Conservation (phyloP, 352 stramenopile genomes). For the Phytophthora boehmeriae region DNA sequence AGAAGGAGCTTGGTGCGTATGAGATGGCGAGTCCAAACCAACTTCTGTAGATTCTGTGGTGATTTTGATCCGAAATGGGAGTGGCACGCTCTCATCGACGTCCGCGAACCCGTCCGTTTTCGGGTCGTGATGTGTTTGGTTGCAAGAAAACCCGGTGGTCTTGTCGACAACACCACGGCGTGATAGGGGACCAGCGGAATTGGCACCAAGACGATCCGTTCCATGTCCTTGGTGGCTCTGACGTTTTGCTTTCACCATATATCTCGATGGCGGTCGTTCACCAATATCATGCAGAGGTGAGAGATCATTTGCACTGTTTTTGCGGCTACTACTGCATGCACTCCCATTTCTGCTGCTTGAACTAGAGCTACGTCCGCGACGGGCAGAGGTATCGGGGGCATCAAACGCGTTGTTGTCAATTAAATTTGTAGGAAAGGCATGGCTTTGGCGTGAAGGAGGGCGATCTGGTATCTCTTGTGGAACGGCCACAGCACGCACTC, state of each 20-base stretch:
- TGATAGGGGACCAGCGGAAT: conserved; percentile 15
- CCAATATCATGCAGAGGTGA: conserved; percentile 6
- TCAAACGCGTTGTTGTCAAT: conserved; percentile 58
- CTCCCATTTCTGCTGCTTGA: conserved; percentile 16
- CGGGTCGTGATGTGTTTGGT: conserved; percentile 71
- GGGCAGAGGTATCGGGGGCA: conserved; percentile 17
- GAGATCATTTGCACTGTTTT: conserved; percentile 1
- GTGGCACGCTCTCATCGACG: conserved; percentile 79
- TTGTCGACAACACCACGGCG: conserved; percentile 48
- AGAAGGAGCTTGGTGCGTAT: conserved; percentile 1
- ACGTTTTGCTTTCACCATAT: conserved; percentile 72
- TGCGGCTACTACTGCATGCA: conserved; percentile 5
- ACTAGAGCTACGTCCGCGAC: conserved; percentile 13
- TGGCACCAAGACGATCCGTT: conserved; percentile 11
- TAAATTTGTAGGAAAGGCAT: conserved; percentile 81
- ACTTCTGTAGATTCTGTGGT: conserved; percentile 50
- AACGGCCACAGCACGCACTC: conserved; percentile 6
- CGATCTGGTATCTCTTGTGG: conserved; percentile 38
- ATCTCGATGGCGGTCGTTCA: conserved; percentile 71
- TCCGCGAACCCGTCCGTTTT: conserved; percentile 82
- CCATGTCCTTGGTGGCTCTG: conserved; percentile 15
- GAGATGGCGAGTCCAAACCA: conserved; percentile 10
- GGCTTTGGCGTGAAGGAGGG: conserved; percentile 70
- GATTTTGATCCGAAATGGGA: conserved; percentile 83
- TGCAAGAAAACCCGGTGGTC: conserved; percentile 40